Percentiles rank a stretch among this genome's conserved stretches.
Conservation (phyloP, 805 yeast species). For the Metschnikowia koreensis region DNA sequence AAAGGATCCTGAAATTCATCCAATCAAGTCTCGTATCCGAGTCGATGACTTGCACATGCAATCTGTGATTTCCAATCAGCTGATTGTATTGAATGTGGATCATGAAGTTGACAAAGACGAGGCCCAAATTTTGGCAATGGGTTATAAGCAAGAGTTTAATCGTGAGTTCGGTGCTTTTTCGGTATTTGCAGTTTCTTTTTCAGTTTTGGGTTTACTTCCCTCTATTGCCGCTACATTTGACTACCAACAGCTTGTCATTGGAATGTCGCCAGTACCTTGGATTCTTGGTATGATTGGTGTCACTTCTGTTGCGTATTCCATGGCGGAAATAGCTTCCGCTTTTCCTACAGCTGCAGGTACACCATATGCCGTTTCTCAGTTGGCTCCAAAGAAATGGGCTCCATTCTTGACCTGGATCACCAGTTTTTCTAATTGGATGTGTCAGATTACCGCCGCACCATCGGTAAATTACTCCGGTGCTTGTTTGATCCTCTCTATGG, state of each 20-base stretch:
- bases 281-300: constrained; percentile 55
- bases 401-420: constrained; percentile 60
- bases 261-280: constrained; percentile 63
- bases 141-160: constrained; percentile 62
- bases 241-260: constrained; percentile 59
- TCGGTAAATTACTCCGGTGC: constrained; percentile 60
- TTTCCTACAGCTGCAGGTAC: constrained; percentile 70
- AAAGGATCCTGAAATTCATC: constrained; percentile 17
- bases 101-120: constrained; percentile 50
- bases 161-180: constrained; percentile 58
- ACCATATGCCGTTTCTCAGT: constrained; percentile 63
- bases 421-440: constrained; percentile 65
- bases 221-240: constrained; percentile 63
- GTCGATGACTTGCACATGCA: constrained; percentile 39
- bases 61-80: constrained; percentile 40
- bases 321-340: constrained; percentile 65
- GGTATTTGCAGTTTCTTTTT: constrained; percentile 60
- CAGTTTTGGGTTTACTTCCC: constrained; percentile 63
- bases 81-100: constrained; percentile 43
- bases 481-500: constrained; percentile 52
- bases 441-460: constrained; percentile 62
- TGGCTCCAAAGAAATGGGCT: constrained; percentile 54
- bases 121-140: constrained; percentile 54
- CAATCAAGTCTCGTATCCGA: constrained; percentile 23
- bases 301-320: constrained; percentile 54